Conservation (phyloP, 306 rosid species). For the Cicer arietinum region DNA sequence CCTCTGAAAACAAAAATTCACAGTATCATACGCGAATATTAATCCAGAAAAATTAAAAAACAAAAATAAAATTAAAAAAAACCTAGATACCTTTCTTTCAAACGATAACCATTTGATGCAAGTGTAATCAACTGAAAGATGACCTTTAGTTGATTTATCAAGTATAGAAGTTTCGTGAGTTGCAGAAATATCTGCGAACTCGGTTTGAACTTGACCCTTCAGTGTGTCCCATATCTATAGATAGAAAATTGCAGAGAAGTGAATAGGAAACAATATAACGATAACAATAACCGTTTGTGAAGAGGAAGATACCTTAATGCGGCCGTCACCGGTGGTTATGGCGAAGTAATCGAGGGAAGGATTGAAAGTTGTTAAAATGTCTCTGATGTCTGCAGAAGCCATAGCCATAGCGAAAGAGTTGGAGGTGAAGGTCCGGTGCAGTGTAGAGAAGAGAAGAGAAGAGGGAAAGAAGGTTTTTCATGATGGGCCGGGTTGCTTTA, state of each 20-base stretch:
- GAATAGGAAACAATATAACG: not conserved
- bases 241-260: not conserved
- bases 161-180: conserved; percentile 56
- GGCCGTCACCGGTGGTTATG: conserved; percentile 86
- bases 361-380: conserved; percentile 74
- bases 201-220: conserved; percentile 85
- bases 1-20: conserved; percentile 54
- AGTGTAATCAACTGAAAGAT: conserved; percentile 88
- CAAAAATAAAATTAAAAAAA: not conserved
- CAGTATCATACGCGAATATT: conserved; percentile 10
- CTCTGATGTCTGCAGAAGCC: conserved; percentile 67
- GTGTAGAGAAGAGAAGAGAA: too few relatives aligned
- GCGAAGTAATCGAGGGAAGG: conserved; percentile 82
- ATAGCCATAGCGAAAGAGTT: conserved; percentile 40
- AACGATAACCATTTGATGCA: conserved; percentile 91
- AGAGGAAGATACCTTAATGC: conserved; percentile 66
- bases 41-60: not conserved
- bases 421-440: not conserved
- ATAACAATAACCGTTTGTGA: not conserved
- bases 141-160: conserved; percentile 69
- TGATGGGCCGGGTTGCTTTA: too few relatives aligned
- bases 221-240: conserved; percentile 86
- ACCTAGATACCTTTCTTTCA: conserved; percentile 64
- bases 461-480: not conserved
- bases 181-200: conserved; percentile 75